phyloP scores from a whole-genome alignment of 2,329 filamentous ascomycete species.

The Colletotrichum melonis region DNA sequence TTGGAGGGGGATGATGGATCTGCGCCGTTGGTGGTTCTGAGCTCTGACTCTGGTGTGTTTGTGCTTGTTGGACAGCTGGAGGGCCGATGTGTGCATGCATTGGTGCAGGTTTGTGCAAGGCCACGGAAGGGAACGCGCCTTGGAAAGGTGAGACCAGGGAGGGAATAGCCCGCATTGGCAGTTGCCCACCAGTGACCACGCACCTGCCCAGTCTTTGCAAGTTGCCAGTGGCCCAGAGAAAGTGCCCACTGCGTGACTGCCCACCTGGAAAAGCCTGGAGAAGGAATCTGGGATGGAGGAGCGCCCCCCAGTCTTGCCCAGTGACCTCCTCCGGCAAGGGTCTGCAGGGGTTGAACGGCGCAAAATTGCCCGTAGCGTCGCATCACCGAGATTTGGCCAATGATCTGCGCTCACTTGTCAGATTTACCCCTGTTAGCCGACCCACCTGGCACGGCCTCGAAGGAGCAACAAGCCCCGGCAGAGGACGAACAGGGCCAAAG shows the following conservation, averaged over 20 bases:
- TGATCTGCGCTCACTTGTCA: slow-evolving; percentile 8
- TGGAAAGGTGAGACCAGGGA: not conserved
- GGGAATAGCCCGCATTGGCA: not conserved
- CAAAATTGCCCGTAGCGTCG: slow-evolving; percentile 29
- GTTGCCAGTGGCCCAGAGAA: too few species aligned
- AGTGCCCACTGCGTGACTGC: too few species aligned
- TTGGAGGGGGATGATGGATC: not conserved
- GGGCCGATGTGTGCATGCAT: slow-evolving; percentile 30
- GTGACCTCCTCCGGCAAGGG: not conserved
- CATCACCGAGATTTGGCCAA: not conserved
- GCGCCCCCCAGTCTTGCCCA: too few species aligned
- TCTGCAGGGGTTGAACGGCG: slow-evolving; percentile 16
- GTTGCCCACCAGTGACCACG: too few species aligned
- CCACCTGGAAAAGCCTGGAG: not conserved
- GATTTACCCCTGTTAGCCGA: not conserved
- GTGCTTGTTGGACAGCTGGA: not conserved
- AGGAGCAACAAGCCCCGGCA: slow-evolving; percentile 27
- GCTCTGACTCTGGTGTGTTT: not conserved
- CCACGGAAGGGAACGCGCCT: not conserved
- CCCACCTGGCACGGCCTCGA: not conserved
- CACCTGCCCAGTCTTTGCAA: too few species aligned
- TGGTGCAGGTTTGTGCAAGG: slow-evolving; percentile 4
- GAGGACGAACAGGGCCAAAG: not conserved
- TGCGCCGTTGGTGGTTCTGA: not conserved
- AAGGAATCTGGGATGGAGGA: not conserved